Base-by-base conservation (phyloP, 2,329 filamentous ascomycete genomes). In the Aureobasidium sp. region DNA sequence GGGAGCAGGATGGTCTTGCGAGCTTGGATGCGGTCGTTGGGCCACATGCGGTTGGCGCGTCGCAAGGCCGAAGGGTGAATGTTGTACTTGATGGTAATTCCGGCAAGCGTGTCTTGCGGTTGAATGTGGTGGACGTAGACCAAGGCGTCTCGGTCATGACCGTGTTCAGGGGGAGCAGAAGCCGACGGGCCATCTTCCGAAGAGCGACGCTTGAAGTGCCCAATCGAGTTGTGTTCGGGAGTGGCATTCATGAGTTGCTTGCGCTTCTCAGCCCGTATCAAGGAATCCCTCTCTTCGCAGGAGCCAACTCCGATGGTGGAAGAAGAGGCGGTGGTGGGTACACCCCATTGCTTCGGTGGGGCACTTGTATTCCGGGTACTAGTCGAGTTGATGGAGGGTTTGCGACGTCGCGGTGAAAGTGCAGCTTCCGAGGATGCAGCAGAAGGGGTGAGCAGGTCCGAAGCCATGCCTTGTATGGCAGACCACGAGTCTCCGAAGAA, bases 41-140 rank as follows among this genome's bases (percentile, higher is more conserved):
- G 90, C 94, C 94, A 99, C 69, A 99, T 85, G 11, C 94, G 85
- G 71, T 99, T 99, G 40, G 90, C 86, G 71, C 89, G 94, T 61
- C 90, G 83, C 65, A 99, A 86, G 1, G 88, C 82, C 50, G 92
- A 87, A 60, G 91, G 85, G 64, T 89, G 84, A 71, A 93, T 97
- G 67, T 89, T 87, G 74, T 95, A 99, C 67, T 87, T 89, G 65
- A 99, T 86, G 57, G 94, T 88, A 54, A 99, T 85, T 2, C 94
- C 93, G 1, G 92, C 91, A 66, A 97, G 85, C 1, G 91, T 97
- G 74, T 99, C 94, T 46, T 83, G 83, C 15, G 86, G 83, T 67
- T 86, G 82, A 19, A 97, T 90, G 67, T 88, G 85, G 74, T 99
- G 94, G 55, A 97, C 79, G 72, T 97, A 99, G 19, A 93, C 92